Evolutionary conservation across 2,329 filamentous ascomycete genomes (phyloP), one percentile per base, ranked within the genome.

Genomic region (Stemphylium lycopersici): DNA sequence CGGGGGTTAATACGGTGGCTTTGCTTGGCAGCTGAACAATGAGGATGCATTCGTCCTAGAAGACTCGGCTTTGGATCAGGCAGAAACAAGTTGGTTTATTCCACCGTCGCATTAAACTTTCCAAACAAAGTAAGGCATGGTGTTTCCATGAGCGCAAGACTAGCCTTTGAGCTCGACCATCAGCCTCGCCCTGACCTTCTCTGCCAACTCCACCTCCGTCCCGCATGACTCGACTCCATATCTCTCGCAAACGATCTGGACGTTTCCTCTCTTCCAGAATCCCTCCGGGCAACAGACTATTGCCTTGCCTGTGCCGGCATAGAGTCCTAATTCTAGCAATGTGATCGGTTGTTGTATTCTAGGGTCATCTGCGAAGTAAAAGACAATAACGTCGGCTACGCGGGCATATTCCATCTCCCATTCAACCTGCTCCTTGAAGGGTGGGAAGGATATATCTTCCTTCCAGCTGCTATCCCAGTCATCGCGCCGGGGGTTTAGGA

Each of bases 371-470:
- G 44, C 39, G 16, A 88, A 85, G 60, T 83, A 84, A 37, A 88
- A 74, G 4, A 83, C 81, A 15, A 88, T 72, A 3, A 87, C 59
- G 67, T 83, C 80, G 0, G 84, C 84, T 1, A 58, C 49, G 12
- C 82, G 79, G 60, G 83, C 83, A 71, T 79, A 81, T 37, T 83
- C 79, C 34, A 88, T 78, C 68, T 89, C 87, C 85, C 86, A 89
- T 37, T 79, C 72, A 0, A 84, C 79, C 68, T 88, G 86, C 52
- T 83, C 76, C n/a, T 72, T 74, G 70, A 83, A 88, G 0, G 76
- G 79, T 2, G 64, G 58, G 54, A 80, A 82, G 0, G 73, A 68
- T 15, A 79, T 72, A 43, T 85, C 80, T 63, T 88, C 83, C 8
- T 61, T 66, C 85, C 85, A 88, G 0, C 75, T 80, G 15, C 66